These are phyloP conservation scores for Purpureocillium takamizusanense DNA, from an alignment of 2,329 filamentous ascomycete species.

Conservation along the genomic window DNA sequence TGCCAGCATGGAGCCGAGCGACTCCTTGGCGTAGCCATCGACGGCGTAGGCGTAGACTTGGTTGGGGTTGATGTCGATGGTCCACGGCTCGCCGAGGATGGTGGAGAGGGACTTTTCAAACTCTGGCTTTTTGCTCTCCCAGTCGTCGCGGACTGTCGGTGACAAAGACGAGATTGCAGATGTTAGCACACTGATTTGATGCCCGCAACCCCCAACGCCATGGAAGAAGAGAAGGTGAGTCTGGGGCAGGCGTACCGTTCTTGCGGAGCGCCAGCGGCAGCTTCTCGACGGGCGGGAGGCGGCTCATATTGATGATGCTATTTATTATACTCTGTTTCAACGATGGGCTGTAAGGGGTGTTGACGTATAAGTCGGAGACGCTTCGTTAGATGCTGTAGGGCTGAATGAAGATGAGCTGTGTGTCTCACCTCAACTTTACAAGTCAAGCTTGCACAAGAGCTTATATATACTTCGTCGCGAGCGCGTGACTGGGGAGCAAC, in stretches of 20 bases:
- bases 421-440: neutral
- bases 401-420: neutral
- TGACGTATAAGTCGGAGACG: neutral
- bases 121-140: conserved; percentile 36
- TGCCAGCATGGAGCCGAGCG: conserved; percentile 33
- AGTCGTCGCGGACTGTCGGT: conserved; percentile 39
- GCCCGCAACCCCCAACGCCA: no score
- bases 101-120: conserved; percentile 34
- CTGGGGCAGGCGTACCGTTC: conserved; percentile 29
- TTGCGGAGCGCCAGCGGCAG: conserved; percentile 42
- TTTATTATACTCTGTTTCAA: neutral
- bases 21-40: conserved; percentile 30
- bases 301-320: conserved; percentile 11
- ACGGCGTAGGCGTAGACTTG: conserved; percentile 38
- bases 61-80: conserved; percentile 35
- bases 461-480: no score
- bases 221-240: no score
- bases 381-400: no score
- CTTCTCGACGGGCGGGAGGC: conserved; percentile 38
- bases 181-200: conserved; percentile 6
- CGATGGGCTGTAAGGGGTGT: neutral
- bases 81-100: conserved; percentile 38
- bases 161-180: no score
- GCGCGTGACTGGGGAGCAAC: no score
- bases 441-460: no score